Base-by-base conservation (phyloP, 805 yeast genomes). In the Torulaspora microellipsoides region DNA sequence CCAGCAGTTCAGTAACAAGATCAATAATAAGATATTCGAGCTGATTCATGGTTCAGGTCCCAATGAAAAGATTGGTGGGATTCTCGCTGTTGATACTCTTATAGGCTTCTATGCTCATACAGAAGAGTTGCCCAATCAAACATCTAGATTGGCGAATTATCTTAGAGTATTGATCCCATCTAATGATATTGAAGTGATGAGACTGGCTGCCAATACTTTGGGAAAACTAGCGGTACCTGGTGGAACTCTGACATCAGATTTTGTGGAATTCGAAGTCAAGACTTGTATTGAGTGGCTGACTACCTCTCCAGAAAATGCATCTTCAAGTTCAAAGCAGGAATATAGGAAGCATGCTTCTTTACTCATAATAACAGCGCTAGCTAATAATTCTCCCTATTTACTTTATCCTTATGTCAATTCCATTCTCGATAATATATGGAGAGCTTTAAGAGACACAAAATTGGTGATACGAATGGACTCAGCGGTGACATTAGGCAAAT, bases 211-310 rank as follows among this genome's bases (percentile, higher is more conserved):
- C 0, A 75, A 75, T 41, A 87, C 96, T 0, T 71, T 93, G 50
- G 99, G 98, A 10, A 84, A 83, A 56, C 71, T 91, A 52, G 95
- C 97, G 0, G 78, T 81, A 5, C 91, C 95, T 0, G 95, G 95
- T 23, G 93, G 95, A 0, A 80, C 95, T 1, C 66, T 89, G 42
- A 87, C 96, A 0, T 89, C 95, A 0, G 96, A 89, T 39, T 84
- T 91, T 62, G 96, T 93, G 23, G 97, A 91, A 49, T 85, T 80
- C 55, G 96, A 91, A 62, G 93, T 93, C 8, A 86, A 84, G 58
- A 75, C 85, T 38, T 87, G 96, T 31, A 73, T 91, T 39, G 99
- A 93, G 64, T 84, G 96, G 91, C 74, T 91, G 17, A 85, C 87
- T 28, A 75, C 83, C n/a, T 55, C 65, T 10, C 64, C 66, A 11